A percentile compares a stretch with the other conserved stretches of the same genome.
phyloP scores from a whole-genome alignment of 2,329 filamentous ascomycete species.

The Colletotrichum somersetense region DNA sequence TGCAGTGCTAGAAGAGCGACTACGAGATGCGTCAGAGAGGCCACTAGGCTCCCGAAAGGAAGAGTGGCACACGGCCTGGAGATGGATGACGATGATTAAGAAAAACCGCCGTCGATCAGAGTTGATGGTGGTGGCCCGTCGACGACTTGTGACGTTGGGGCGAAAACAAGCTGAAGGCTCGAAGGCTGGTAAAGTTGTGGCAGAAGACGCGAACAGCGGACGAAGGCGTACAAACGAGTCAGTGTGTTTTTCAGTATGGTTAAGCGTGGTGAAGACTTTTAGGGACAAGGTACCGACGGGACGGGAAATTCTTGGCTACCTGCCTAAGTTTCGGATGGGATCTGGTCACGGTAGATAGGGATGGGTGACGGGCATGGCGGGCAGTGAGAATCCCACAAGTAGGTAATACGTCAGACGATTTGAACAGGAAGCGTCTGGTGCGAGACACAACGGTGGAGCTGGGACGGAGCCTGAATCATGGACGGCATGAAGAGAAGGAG shows the following conservation, averaged over 20 bases:
- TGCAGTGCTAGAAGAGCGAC: not conserved
- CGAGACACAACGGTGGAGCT: constrained; percentile 22
- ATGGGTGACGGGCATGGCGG: not conserved
- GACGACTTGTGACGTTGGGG: not conserved
- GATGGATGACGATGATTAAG: not conserved
- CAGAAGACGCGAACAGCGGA: not conserved
- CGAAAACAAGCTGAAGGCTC: no score
- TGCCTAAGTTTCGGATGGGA: not conserved
- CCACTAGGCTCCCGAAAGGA: not conserved
- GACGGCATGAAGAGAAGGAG: not conserved
- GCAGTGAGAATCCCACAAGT: not conserved
- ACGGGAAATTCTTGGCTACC: not conserved
- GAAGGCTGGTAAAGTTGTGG: not conserved
- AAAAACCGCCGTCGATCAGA: not conserved
- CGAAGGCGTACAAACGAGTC: not conserved
- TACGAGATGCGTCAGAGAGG: not conserved
- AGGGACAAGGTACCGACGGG: not conserved
- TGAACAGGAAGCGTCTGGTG: not conserved
- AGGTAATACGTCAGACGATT: not conserved
- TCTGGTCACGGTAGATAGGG: not conserved
- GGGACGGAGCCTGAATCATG: constrained; percentile 23
- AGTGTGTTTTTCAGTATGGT: not conserved
- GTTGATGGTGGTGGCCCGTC: not conserved
- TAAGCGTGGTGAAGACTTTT: not conserved
- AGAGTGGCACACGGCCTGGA: not conserved